These are phyloP conservation scores for Leptographium radiaticola DNA, from an alignment of 2,329 filamentous ascomycete genomes.

Conservation along the genomic window DNA sequence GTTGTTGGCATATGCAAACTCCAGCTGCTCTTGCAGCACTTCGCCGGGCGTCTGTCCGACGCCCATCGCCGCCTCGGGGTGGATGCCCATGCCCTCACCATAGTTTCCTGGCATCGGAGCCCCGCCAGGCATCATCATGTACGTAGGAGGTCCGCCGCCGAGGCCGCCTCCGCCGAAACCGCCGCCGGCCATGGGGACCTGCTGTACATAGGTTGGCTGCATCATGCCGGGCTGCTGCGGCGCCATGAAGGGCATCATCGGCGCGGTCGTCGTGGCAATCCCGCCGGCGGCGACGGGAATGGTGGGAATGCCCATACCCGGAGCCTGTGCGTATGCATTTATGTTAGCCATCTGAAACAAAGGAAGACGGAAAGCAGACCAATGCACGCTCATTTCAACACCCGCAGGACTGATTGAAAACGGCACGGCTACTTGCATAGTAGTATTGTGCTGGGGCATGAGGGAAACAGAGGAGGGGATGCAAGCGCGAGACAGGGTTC, in stretches of 20 bases:
- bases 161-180: background rate
- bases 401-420: no score
- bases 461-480: background rate
- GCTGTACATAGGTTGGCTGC: background rate
- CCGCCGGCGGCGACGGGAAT: conserved; percentile 4
- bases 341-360: background rate
- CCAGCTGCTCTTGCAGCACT: conserved; percentile 30
- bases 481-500: no score
- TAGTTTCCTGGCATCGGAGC: conserved; percentile 1
- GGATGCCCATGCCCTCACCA: conserved; percentile 11
- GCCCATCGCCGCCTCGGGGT: conserved; percentile 36
- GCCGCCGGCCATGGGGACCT: conserved; percentile 5
- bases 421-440: conserved; percentile 4
- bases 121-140: conserved; percentile 17
- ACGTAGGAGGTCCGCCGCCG: conserved; percentile 9
- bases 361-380: background rate
- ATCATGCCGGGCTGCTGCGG: conserved; percentile 5
- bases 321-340: background rate
- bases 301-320: background rate
- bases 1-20: conserved; percentile 35
- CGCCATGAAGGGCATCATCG: conserved; percentile 7
- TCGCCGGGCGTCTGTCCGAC: conserved; percentile 38
- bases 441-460: background rate
- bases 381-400: background rate
- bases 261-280: conserved; percentile 9